Conservation (phyloP, 768 basidiomycete genomes). For the Kwoniella dejecticola region DNA sequence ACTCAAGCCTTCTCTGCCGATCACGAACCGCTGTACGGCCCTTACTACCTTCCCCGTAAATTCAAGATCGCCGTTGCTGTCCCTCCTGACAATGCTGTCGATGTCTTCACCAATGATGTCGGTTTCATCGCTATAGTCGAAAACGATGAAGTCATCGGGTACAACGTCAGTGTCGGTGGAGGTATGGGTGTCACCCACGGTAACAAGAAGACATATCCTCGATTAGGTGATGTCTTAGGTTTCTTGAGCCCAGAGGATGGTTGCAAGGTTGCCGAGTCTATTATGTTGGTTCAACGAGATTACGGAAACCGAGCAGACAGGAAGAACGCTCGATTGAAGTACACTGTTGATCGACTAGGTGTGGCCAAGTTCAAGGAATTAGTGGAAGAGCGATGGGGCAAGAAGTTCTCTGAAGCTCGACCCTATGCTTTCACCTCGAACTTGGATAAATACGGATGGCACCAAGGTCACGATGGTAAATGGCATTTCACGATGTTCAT, state of each 20-base stretch:
- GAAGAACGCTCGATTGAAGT: constrained; percentile 74
- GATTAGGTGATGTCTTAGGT: constrained; percentile 80
- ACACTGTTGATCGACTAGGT: constrained; percentile 79
- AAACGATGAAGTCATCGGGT: constrained; percentile 77
- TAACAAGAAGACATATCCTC: constrained; percentile 98
- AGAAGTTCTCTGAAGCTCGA: constrained; percentile 70
- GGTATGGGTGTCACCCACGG: constrained; percentile 99
- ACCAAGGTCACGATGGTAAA: constrained; percentile 77
- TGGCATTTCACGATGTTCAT: constrained; percentile 93
- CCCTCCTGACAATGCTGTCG: constrained; percentile 94
- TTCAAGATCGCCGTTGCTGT: constrained; percentile 97
- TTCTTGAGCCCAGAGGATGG: constrained; percentile 91
- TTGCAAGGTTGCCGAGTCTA: constrained; percentile 80
- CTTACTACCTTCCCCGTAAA: constrained; percentile 93
- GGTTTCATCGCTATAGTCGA: constrained; percentile 93
- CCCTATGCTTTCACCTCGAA: constrained; percentile 82
- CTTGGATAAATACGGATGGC: constrained; percentile 93
- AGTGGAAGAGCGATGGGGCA: constrained; percentile 86
- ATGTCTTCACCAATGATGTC: constrained; percentile 85
- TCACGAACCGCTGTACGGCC: constrained; percentile 89
- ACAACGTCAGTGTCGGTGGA: constrained; percentile 91
- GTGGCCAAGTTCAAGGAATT: constrained; percentile 81
- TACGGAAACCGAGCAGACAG: constrained; percentile 86
- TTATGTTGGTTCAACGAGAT: constrained; percentile 92
- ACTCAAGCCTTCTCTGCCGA: constrained; percentile 69